Percentiles rank a stretch among this genome's conserved stretches.
These are phyloP conservation scores for Penicillium alfredii DNA, from an alignment of 495 filamentous ascomycete species.

Conservation along the genomic window DNA sequence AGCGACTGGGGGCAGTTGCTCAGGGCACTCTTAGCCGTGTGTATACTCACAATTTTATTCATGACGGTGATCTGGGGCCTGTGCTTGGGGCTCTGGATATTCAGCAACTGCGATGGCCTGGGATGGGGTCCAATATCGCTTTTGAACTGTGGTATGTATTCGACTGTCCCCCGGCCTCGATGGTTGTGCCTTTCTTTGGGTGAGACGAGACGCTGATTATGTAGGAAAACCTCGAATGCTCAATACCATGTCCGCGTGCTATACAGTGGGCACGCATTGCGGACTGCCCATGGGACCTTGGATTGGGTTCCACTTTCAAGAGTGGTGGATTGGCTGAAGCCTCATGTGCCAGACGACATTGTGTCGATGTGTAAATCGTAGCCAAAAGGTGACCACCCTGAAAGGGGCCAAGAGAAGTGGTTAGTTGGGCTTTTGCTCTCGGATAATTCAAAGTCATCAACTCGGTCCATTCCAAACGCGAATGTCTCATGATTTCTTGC, in stretches of 20 bases:
- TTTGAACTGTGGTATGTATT: constrained; percentile 30
- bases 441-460: background rate
- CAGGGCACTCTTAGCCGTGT: constrained; percentile 11
- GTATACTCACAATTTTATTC: constrained; percentile 32
- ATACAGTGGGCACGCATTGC: constrained; percentile 28
- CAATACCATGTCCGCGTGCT: constrained; percentile 24
- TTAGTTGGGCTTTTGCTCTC: no score
- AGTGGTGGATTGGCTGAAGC: constrained; percentile 20
- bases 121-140: constrained; percentile 32
- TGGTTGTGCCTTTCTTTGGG: constrained; percentile 2
- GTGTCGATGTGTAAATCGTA: constrained; percentile 23
- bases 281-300: constrained; percentile 27
- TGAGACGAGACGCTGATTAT: background rate
- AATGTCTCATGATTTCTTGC: no score
- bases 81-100: constrained; percentile 29
- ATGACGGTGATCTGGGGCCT: constrained; percentile 32
- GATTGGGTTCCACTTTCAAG: constrained; percentile 31
- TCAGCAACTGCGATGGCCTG: constrained; percentile 28
- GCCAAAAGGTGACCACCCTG: no score
- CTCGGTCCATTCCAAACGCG: background rate
- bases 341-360: constrained; percentile 30
- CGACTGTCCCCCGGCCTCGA: background rate
- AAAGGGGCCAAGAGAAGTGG: no score
- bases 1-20: constrained; percentile 14
- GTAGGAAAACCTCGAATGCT: constrained; percentile 18